Base-by-base conservation (phyloP, 2,329 filamentous ascomycete genomes). In the Fusarium hainanense region DNA sequence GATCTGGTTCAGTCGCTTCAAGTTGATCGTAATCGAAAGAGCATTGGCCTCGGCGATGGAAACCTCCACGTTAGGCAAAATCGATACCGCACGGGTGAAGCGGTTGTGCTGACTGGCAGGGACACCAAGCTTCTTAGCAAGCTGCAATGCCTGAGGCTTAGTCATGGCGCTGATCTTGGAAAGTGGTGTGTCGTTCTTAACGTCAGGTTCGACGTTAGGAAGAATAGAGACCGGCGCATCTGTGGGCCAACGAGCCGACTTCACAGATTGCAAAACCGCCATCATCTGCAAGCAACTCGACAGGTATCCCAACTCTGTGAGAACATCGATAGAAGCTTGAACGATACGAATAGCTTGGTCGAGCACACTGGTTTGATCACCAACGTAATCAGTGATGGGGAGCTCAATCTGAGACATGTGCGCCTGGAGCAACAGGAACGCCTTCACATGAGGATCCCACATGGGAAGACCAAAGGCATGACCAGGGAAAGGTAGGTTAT, bases 381-480 rank as follows among this genome's bases (percentile, higher is more conserved):
- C 96, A 4, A 99, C 94, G 77, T 99, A 99, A 85, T 99, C 96
- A 1, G 93, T 91, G 61, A 99, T 98, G 6, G 97, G 97, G 6
- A 99, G 89, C 57, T 95, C 90, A 71, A 98, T 91, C 60, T 95
- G 92, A 21, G 92, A 93, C 88, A 99, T 97, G 81, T 98, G 94
- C 1, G 96, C 94, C 80, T 99, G 97, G 0, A 99, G 86, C 3
- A 99, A 86, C 40, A 99, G 83, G 82, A 98, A 98, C 0, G 96
- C 90, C 80, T 99, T 99, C 77, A 98, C 93, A 77, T 99, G 96
- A 0, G 96, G 96, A 82, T 99, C 96, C 96, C 96, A 99, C 90
- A 99, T 92, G 3, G 95, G 95, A 42, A 98, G 83, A 12, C 89
- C 90, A 54, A 96, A 88, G 6, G 82, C 79, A 20, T 81, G 81